Evolutionary conservation across 2,329 filamentous ascomycete species (phyloP).

Genomic region (Fusarium fracticaudum): DNA sequence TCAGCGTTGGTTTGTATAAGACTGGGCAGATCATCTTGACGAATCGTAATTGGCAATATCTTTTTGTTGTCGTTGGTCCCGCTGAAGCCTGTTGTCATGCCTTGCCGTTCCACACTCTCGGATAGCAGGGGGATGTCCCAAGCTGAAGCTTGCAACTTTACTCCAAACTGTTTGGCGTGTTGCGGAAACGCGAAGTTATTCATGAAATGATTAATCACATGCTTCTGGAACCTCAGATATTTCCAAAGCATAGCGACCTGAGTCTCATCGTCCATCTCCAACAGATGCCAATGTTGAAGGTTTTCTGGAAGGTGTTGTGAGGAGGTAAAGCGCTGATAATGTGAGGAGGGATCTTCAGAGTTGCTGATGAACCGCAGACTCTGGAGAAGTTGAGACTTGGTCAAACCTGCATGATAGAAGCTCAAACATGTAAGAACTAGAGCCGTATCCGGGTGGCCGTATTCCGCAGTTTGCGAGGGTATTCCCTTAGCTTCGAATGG

Average conservation of each 20-base stretch:
- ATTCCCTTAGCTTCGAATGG: conserved; percentile 74
- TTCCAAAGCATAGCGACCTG: conserved; percentile 63
- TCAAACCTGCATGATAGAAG: conserved; percentile 72
- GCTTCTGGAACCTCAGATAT: conserved; percentile 54
- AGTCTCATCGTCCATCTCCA: conserved; percentile 67
- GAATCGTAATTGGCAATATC: conserved; percentile 69
- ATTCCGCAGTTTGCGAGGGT: conserved; percentile 71
- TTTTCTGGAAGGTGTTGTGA: conserved; percentile 55
- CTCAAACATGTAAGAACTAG: conserved; percentile 72
- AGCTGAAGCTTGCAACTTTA: conserved; percentile 71
- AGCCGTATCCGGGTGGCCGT: conserved; percentile 72
- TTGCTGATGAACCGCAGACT: conserved; percentile 61
- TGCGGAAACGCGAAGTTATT: conserved; percentile 72
- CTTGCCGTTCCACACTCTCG: background rate
- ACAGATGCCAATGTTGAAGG: conserved; percentile 61
- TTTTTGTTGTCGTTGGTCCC: conserved; percentile 74
- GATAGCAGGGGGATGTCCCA: conserved; percentile 70
- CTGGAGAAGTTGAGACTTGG: conserved; percentile 57
- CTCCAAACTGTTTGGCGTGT: conserved; percentile 71
- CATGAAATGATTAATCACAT: conserved; percentile 58
- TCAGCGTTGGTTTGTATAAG: conserved; percentile 71
- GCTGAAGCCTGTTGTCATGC: conserved; percentile 72
- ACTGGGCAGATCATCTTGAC: conserved; percentile 66
- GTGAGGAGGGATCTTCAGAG: conserved; percentile 64
- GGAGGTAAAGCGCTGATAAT: conserved; percentile 63